Base-by-base conservation (phyloP, 768 basidiomycete species). In the Lactifluus subvellereus region DNA sequence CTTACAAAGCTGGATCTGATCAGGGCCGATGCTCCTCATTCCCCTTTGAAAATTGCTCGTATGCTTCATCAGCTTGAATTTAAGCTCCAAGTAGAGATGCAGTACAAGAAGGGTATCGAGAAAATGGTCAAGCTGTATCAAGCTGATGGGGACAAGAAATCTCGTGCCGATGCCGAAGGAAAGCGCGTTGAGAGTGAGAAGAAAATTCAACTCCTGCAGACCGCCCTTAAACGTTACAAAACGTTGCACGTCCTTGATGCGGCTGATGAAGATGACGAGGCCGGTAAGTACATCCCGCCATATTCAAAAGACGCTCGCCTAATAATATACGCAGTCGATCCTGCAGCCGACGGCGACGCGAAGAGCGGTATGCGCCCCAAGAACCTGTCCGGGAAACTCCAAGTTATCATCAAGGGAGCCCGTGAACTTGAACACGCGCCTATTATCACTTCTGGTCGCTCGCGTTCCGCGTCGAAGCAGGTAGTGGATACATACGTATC, bases 11-110 rank as follows among this genome's bases (percentile, higher is more conserved):
- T 94, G 66, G 97, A 99, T 79, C 79, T 99, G 66, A 93, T 97
- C 75, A 95, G 95, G 77, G 94, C 94, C 66, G 97, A 99, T 77
- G 95, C 95, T 50, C 95, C 96, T 16, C 85, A 96, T 72, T 94
- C 94, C 20, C 89, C 95, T 2, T 88, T 91, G 68, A 98, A 96
- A 79, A 98, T 99, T 73, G 91, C 94, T 47, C 85, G 85, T 69
- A 98, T 98, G 95, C 84, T 98, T 54, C 95, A 98, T 75, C 95
- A 98, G 75, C 87, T 99, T 65, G 95, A 98, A 76, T 99, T 98
- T 84, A 99, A 99, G 78, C 86, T 98, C 59, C 92, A 96, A 74
- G 93, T 99, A 67, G 97, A 99, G 76, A 84, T 89, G 78, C 94
- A 98, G 77, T 98, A 98, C 80, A 96, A 95, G 80, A 84, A 88